Conservation (phyloP, 2,329 filamentous ascomycete species). For the Chaetothyriales sp. region DNA sequence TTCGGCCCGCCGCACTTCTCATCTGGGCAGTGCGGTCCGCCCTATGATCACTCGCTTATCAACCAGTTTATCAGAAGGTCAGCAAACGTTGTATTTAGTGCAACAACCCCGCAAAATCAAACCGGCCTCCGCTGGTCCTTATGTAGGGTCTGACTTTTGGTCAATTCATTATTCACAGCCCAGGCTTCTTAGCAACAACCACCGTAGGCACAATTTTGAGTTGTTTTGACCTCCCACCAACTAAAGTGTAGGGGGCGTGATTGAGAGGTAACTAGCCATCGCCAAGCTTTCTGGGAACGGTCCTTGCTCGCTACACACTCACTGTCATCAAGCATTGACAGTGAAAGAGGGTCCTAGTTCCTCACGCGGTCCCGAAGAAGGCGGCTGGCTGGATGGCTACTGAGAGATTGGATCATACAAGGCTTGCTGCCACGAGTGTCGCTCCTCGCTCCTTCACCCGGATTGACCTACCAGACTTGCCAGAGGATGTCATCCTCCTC, state of each 20-base stretch:
- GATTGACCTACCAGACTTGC: conserved; percentile 26
- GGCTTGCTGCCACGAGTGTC: background rate
- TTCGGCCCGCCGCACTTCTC: background rate
- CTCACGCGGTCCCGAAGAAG: too few relatives aligned
- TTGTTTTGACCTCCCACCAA: background rate
- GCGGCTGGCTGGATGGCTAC: background rate
- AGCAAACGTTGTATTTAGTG: too few relatives aligned
- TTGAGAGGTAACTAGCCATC: background rate
- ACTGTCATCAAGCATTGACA: background rate
- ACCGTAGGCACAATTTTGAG: background rate
- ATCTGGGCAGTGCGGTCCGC: background rate
- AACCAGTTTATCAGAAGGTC: background rate
- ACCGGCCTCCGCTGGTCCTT: too few relatives aligned
- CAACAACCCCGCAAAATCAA: background rate
- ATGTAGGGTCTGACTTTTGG: background rate
- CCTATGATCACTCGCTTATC: background rate
- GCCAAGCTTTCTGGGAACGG: background rate
- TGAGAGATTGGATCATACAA: background rate
- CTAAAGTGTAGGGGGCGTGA: background rate
- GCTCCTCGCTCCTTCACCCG: background rate
- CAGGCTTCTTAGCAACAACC: background rate
- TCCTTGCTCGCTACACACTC: background rate
- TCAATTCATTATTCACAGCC: background rate
- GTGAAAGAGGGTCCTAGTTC: background rate
- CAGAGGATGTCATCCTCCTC: conserved; percentile 46